Evolutionary conservation across 163 green algal genomes (phyloP).

Genomic region (Smithsoniella earleae): DNA sequence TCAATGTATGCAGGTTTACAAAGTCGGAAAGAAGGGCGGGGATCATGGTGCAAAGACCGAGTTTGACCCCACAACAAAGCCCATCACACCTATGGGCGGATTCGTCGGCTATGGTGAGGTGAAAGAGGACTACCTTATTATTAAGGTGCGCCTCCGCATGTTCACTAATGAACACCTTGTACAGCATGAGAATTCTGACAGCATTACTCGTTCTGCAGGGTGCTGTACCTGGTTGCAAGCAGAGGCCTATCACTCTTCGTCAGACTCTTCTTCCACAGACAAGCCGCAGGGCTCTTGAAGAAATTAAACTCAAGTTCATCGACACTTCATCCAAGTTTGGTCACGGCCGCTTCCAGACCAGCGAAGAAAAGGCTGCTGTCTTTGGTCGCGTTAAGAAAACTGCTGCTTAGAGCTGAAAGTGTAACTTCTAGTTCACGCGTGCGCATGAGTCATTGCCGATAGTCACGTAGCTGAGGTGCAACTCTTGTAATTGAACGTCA

Average conservation of each 20-base stretch:
- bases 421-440: too few species aligned
- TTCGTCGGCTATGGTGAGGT: conserved; percentile 97
- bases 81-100: conserved; percentile 98
- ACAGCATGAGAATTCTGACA: background rate
- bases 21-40: conserved; percentile 87
- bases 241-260: conserved; percentile 91
- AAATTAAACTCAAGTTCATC: conserved; percentile 98
- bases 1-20: conserved; percentile 78
- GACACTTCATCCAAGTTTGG: conserved; percentile 96
- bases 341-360: conserved; percentile 93
- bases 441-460: too few species aligned
- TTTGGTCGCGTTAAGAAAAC: conserved; percentile 56
- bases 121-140: conserved; percentile 96
- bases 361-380: conserved; percentile 72
- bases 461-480: too few species aligned
- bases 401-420: too few species aligned
- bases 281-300: conserved; percentile 77
- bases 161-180: too few species aligned
- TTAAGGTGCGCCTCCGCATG: too few species aligned
- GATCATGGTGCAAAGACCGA: conserved; percentile 86
- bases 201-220: conserved; percentile 50
- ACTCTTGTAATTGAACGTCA: too few species aligned
- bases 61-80: conserved; percentile 93
- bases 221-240: conserved; percentile 76
- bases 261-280: conserved; percentile 85